Conservation (phyloP, 305 asterid species). For the Lippia alba region DNA sequence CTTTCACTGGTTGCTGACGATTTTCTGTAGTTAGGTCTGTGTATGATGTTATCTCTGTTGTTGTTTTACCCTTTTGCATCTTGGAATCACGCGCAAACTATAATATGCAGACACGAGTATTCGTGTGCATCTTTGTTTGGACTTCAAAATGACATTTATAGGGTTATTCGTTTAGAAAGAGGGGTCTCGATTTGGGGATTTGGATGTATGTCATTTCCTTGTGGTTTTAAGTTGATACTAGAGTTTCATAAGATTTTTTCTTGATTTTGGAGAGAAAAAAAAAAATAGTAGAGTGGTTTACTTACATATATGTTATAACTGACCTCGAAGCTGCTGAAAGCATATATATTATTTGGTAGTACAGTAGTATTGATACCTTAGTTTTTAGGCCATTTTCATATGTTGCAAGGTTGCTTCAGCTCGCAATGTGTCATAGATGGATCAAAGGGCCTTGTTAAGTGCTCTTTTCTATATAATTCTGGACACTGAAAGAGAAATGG, state of each 20-base stretch:
- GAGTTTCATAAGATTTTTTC: not conserved
- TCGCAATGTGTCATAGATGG: not conserved
- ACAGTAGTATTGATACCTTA: not conserved
- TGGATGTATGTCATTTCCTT: not conserved
- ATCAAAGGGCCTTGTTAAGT: not conserved
- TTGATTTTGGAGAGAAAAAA: not conserved
- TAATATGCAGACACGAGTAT: slow-evolving; percentile 6
- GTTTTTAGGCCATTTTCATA: slow-evolving; percentile 6
- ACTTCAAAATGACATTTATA: not conserved
- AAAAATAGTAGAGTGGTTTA: not conserved
- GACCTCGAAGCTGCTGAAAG: slow-evolving; percentile 1
- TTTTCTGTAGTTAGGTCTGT: not conserved
- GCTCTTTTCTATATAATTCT: too few relatives aligned
- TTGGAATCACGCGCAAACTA: not conserved
- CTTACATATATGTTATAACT: not conserved
- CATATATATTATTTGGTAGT: not conserved
- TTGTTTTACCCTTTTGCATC: not conserved
- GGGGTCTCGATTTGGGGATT: slow-evolving; percentile 13
- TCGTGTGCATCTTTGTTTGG: slow-evolving; percentile 7
- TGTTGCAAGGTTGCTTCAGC: not conserved
- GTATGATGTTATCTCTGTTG: not conserved
- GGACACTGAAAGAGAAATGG: too few relatives aligned
- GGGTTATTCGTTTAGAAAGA: not conserved
- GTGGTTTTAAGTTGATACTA: not conserved
- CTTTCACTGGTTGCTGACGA: slow-evolving; percentile 22